Evolutionary conservation across 2,329 filamentous ascomycete genomes (phyloP).

Genomic region (Trichoderma sp.): DNA sequence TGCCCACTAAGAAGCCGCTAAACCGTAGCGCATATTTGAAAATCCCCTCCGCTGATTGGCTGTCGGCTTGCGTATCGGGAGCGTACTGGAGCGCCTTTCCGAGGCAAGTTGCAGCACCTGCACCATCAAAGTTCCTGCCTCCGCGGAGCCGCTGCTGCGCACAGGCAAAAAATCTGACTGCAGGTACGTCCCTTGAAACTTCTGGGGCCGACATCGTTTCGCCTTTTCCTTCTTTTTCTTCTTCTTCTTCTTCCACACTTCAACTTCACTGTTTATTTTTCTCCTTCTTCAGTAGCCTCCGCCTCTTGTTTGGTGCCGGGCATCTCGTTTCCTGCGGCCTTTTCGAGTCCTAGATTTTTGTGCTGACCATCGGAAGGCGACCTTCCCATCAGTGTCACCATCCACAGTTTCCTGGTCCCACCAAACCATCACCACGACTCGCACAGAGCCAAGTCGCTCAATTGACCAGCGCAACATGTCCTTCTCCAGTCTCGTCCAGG

Average conservation of each 20-base stretch:
- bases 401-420: constrained; percentile 1
- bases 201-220: not conserved
- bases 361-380: not conserved
- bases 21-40: constrained; percentile 4
- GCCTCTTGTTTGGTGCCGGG: not conserved
- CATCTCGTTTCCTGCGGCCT: not conserved
- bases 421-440: not conserved
- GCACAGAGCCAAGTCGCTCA: not conserved
- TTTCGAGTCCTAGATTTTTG: not conserved
- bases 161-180: constrained; percentile 16
- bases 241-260: not conserved
- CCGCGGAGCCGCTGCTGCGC: constrained; percentile 10
- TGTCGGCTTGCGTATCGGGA: not conserved
- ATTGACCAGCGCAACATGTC: constrained; percentile 49
- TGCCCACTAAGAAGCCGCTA: not conserved
- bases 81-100: not conserved
- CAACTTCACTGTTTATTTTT: not conserved
- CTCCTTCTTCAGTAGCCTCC: not conserved
- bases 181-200: constrained; percentile 1
- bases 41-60: constrained; percentile 8
- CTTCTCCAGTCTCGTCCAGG: constrained; percentile 66
- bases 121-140: not conserved
- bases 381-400: not conserved
- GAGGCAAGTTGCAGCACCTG: not conserved
- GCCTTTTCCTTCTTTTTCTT: not conserved